Evolutionary conservation across 2,329 filamentous ascomycete species (phyloP).

Genomic region (Dothidotthia symphoricarpi): DNA sequence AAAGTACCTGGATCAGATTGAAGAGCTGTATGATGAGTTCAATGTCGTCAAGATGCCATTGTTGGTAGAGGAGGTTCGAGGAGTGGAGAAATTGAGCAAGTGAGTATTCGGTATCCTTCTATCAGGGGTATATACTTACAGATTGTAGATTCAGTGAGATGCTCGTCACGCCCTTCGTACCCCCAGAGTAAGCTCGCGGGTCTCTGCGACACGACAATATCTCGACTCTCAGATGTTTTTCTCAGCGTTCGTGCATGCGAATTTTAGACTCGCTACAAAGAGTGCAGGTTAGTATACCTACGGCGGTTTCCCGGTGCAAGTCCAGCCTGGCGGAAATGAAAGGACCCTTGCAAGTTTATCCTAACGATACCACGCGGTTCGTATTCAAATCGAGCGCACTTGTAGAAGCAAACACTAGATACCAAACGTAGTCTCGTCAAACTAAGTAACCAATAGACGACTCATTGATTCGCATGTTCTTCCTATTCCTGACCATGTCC

Average conservation of each 20-base stretch:
- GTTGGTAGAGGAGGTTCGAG: conserved; percentile 90
- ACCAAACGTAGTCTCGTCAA: too few relatives aligned
- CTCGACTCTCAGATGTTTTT: conserved; percentile 12
- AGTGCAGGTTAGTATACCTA: too few relatives aligned
- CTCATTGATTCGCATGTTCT: background rate
- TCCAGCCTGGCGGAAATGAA: too few relatives aligned
- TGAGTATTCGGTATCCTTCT: conserved; percentile 25
- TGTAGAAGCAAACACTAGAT: too few relatives aligned
- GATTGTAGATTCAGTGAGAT: conserved; percentile 69
- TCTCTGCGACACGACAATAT: conserved; percentile 27
- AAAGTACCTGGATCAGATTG: conserved; percentile 98
- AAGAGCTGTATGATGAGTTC: conserved; percentile 98
- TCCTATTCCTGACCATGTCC: background rate
- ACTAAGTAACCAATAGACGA: background rate
- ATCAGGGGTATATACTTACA: conserved; percentile 7
- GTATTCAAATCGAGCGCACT: too few relatives aligned
- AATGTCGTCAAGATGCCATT: conserved; percentile 98
- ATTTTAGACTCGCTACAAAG: too few relatives aligned
- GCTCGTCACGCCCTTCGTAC: conserved; percentile 73
- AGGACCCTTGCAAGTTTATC: too few relatives aligned
- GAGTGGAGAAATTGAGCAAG: conserved; percentile 88
- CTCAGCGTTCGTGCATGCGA: too few relatives aligned
- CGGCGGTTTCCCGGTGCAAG: too few relatives aligned
- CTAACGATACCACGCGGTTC: too few relatives aligned
- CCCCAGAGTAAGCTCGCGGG: conserved; percentile 50